These are phyloP conservation scores for Balakata baccata DNA, from an alignment of 345 rosid species.

Conservation along the genomic window DNA sequence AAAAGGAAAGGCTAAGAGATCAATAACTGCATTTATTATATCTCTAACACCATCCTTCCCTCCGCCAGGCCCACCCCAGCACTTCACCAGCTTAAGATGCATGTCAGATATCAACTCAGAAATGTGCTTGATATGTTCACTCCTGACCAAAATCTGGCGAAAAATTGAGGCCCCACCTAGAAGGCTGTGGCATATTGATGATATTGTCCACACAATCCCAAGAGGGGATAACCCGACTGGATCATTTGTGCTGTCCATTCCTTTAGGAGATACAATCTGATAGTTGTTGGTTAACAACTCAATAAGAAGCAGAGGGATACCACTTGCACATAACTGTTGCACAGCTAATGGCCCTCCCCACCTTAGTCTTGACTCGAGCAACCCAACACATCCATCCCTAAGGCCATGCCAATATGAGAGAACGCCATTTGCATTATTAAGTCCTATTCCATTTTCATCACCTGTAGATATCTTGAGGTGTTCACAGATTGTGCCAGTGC, in stretches of 20 bases:
- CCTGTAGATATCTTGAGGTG: conserved; percentile 53
- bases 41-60: conserved; percentile 87
- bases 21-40: conserved; percentile 61
- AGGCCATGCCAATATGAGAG: conserved; percentile 86
- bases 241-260: conserved; percentile 35
- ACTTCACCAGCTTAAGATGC: conserved; percentile 78
- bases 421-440: conserved; percentile 25
- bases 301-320: conserved; percentile 69
- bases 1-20: conserved; percentile 90
- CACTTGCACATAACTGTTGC: conserved; percentile 82
- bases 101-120: conserved; percentile 58
- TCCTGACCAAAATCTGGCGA: conserved; percentile 69
- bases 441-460: conserved; percentile 38
- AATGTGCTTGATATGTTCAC: conserved; percentile 58
- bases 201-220: conserved; percentile 82
- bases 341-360: conserved; percentile 84
- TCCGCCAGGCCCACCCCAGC: conserved; percentile 91
- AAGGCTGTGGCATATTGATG: conserved; percentile 83
- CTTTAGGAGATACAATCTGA: conserved; percentile 41
- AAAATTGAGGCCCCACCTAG: conserved; percentile 67
- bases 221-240: conserved; percentile 67
- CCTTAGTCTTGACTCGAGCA: conserved; percentile 74
- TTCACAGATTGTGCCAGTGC: conserved; percentile 69
- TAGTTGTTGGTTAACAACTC: conserved; percentile 52
- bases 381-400: conserved; percentile 88